Base-by-base conservation (phyloP, 208 protist genomes). In the Porcisia hertigi region DNA sequence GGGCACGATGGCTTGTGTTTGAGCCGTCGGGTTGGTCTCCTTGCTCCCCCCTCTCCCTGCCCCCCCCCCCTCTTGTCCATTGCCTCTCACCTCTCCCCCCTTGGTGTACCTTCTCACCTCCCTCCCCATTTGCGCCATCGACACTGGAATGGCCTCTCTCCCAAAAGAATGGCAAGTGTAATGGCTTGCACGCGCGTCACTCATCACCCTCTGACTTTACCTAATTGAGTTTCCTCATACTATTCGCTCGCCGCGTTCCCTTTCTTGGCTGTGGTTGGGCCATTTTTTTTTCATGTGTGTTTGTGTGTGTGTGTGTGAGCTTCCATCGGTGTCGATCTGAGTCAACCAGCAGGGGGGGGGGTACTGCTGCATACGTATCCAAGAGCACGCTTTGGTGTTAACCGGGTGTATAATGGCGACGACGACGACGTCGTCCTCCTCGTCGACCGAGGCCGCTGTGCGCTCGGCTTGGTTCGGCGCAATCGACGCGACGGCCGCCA, bases 401-500 rank as follows among this genome's bases (percentile, higher is more conserved):
- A 23, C 3, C 14, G 54, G 18, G 52, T 39, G 18, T 23, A 25
- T 47, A 16, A 84, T 79, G 77, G 71, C 71, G 1, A 82, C 66
- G 1, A 23, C 71, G 4, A 77, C 72, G 1, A 39, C 58, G 23
- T 69, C 71, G 6, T 77, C 72, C 9, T 60, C 77, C 9, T 60
- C 77, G 23, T 57, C 39, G 57, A 77, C 82, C 9, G 82, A 88
- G 62, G 75, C 91, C 36, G 82, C 93, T 34, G 85, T 85, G 20
- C 75, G 93, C 34, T 69, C 89, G 39, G 88, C 84, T n/a, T 89
- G 91, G 16, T 79, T 93, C 41, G 81, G 81, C 53, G 85, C 92
- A 12, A 81, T 97, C 25, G 88, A 93, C 71, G 84, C 83, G 34
- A 87, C 92, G 25, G 86, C 88, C 0, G 69, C 53, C 47, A 92